These are phyloP conservation scores for Kockiozyma suomiensis DNA, from an alignment of 805 yeast genomes.

Conservation along the genomic window DNA sequence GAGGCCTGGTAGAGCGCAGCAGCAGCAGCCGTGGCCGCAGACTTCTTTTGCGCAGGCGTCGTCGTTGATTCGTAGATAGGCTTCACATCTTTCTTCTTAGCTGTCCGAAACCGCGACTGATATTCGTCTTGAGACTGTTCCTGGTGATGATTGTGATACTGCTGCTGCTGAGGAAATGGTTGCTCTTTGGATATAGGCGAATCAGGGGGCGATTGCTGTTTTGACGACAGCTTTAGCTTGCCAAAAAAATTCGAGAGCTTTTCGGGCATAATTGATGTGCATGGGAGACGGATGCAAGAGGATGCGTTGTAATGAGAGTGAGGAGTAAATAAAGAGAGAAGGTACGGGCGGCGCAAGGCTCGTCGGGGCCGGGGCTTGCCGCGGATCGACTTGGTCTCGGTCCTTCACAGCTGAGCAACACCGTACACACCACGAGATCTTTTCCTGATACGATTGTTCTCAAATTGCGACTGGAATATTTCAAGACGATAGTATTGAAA, in stretches of 20 bases:
- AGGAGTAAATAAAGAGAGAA: background rate
- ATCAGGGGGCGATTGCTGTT: background rate
- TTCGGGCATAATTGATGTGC: conserved; percentile 1
- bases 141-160: background rate
- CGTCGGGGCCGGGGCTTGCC: too few species aligned
- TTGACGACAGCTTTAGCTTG: conserved; percentile 13
- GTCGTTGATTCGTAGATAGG: background rate
- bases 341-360: background rate
- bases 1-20: conserved; percentile 4
- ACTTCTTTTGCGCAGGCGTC: conserved; percentile 4
- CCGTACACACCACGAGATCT: too few species aligned
- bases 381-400: too few species aligned
- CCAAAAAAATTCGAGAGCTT: conserved; percentile 13
- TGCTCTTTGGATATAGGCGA: background rate
- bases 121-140: background rate
- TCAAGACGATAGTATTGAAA: too few species aligned
- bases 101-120: conserved; percentile 3
- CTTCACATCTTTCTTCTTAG: background rate
- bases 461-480: too few species aligned
- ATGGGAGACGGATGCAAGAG: background rate
- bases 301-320: too few species aligned
- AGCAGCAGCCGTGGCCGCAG: conserved; percentile 11
- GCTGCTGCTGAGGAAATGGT: conserved; percentile 2
- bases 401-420: too few species aligned
- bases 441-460: too few species aligned